These are phyloP conservation scores for Insectozyma bohioensis DNA, from an alignment of 1,139 yeast genomes.

Conservation along the genomic window DNA sequence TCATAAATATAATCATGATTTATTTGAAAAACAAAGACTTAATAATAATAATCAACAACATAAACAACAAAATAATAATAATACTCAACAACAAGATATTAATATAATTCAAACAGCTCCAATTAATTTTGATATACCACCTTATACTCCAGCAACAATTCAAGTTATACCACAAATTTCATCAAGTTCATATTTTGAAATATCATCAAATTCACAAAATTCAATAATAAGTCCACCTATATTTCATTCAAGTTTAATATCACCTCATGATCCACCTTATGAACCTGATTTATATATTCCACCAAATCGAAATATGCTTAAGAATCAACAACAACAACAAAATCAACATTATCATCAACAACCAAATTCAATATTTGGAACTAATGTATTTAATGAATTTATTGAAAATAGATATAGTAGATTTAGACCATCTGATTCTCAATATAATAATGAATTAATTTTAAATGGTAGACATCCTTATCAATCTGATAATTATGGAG, in stretches of 20 bases:
- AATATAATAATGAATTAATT: slow-evolving; percentile 34
- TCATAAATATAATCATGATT: background rate
- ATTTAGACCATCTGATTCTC: slow-evolving; percentile 53
- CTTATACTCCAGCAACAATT: slow-evolving; percentile 6
- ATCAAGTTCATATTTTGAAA: slow-evolving; percentile 8
- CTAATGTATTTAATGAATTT: slow-evolving; percentile 34
- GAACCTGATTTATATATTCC: slow-evolving; percentile 10
- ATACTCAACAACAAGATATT: background rate
- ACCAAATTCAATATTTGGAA: slow-evolving; percentile 17
- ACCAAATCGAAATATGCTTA: background rate
- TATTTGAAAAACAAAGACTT: background rate
- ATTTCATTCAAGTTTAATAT: slow-evolving; percentile 6
- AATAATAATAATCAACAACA: background rate
- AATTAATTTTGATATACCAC: slow-evolving; percentile 2
- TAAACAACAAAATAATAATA: slow-evolving; percentile 1
- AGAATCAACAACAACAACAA: too few relatives aligned
- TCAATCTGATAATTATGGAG: slow-evolving; percentile 20
- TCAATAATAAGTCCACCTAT: slow-evolving; percentile 1
- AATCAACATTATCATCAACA: too few relatives aligned
- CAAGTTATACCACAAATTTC: slow-evolving; percentile 4
- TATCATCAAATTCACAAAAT: slow-evolving; percentile 3
- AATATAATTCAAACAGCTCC: slow-evolving; percentile 8
- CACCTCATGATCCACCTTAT: slow-evolving; percentile 12
- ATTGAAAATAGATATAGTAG: slow-evolving; percentile 54
- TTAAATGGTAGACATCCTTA: slow-evolving; percentile 44